A percentile compares a stretch with the other conserved stretches of the same genome.
phyloP scores from a whole-genome alignment of 345 rosid genomes.

The Chamaenerion angustifolium region DNA sequence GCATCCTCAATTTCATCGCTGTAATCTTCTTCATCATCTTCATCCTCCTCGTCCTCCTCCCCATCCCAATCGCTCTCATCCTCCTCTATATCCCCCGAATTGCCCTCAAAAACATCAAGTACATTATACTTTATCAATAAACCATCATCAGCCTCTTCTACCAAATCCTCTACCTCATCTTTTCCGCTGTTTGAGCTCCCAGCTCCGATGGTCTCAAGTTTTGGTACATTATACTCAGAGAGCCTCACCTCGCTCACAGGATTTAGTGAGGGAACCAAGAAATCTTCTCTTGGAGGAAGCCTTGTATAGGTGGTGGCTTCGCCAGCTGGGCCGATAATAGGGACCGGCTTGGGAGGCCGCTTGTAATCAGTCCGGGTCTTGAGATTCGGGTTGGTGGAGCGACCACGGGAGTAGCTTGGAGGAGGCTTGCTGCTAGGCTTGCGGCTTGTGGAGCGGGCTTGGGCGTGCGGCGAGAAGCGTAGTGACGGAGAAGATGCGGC shows the following conservation, averaged over 20 bases:
- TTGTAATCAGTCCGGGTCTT: slow-evolving; percentile 20
- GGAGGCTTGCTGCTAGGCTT: slow-evolving; percentile 19
- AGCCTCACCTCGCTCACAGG: slow-evolving; percentile 37
- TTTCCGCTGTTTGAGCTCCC: slow-evolving; percentile 14
- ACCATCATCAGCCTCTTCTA: slow-evolving; percentile 12
- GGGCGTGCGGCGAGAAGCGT: slow-evolving; percentile 33
- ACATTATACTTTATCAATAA: slow-evolving; percentile 20
- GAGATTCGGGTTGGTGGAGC: slow-evolving; percentile 14
- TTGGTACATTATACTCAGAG: slow-evolving; percentile 30
- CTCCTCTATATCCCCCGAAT: slow-evolving; percentile 17
- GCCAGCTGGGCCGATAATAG: slow-evolving; percentile 20
- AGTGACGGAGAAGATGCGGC: slow-evolving; percentile 5
- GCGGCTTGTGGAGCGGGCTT: slow-evolving; percentile 28
- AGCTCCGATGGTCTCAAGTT: slow-evolving; percentile 9
- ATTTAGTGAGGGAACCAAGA: slow-evolving; percentile 10
- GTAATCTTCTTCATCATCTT: slow-evolving; percentile 13
- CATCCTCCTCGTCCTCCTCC: slow-evolving; percentile 13
- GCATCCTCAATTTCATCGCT: slow-evolving; percentile 21
- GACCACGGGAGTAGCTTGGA: slow-evolving; percentile 9
- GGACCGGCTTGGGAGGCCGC: slow-evolving; percentile 22
- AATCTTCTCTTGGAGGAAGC: slow-evolving; percentile 73
- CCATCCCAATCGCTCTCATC: slow-evolving; percentile 21
- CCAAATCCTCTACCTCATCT: slow-evolving; percentile 12
- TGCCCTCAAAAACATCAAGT: slow-evolving; percentile 34
- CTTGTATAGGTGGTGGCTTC: slow-evolving; percentile 80